Percentiles rank a stretch among this genome's conserved stretches.
These are phyloP conservation scores for Bipolaris sorokiniana DNA, from an alignment of 2,329 filamentous ascomycete species.

Conservation along the genomic window DNA sequence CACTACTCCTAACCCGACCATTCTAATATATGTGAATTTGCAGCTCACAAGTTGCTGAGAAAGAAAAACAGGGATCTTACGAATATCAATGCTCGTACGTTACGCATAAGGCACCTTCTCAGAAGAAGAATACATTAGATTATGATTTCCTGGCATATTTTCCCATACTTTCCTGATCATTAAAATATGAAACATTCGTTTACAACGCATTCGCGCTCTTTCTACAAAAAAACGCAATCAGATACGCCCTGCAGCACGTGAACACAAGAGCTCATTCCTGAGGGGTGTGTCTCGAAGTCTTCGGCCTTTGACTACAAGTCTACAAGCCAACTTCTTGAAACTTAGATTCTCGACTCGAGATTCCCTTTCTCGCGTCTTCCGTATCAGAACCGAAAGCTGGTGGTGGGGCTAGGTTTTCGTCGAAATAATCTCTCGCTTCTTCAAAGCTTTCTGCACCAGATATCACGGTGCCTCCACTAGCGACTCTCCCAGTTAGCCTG, in stretches of 20 bases:
- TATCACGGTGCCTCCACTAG: slow-evolving; percentile 43
- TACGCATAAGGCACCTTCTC: not conserved
- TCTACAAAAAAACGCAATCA: not conserved
- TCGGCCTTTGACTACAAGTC: not conserved
- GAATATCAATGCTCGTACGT: not conserved
- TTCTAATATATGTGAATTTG: too few relatives aligned
- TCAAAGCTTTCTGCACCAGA: slow-evolving; percentile 57
- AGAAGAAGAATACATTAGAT: not conserved
- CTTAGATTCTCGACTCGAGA: slow-evolving; percentile 42
- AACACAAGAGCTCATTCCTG: not conserved
- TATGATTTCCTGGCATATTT: not conserved
- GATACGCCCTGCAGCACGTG: not conserved
- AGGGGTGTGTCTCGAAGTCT: not conserved
- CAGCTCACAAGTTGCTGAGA: not conserved
- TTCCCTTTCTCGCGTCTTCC: slow-evolving; percentile 36
- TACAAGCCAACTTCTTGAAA: slow-evolving; percentile 41
- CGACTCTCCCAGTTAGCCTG: slow-evolving; percentile 29
- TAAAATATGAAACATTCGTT: not conserved
- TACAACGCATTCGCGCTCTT: not conserved
- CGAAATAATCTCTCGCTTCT: slow-evolving; percentile 59
- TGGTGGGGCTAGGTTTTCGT: slow-evolving; percentile 53
- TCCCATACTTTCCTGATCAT: not conserved
- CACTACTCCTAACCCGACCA: too few relatives aligned
- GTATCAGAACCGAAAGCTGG: slow-evolving; percentile 45
- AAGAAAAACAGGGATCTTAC: not conserved